Evolutionary conservation across 2,329 filamentous ascomycete species (phyloP).

Genomic region (Colletotrichum siamense): DNA sequence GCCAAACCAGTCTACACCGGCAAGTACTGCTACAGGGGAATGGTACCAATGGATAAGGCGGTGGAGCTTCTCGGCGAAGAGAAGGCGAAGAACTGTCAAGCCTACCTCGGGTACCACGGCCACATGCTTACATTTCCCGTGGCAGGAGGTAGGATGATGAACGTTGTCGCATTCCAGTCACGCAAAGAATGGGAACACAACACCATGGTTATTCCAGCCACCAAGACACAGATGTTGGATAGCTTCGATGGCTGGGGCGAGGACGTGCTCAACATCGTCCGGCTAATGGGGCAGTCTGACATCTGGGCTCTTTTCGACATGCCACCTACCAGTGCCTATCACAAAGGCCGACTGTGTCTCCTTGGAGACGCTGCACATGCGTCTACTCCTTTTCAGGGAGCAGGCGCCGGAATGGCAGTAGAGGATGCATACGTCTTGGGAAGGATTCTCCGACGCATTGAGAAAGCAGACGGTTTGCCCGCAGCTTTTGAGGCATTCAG

Average conservation of each 20-base stretch:
- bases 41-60: constrained; percentile 55
- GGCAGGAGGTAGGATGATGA: constrained; percentile 58
- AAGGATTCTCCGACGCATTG: background rate
- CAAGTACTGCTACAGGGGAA: constrained; percentile 61
- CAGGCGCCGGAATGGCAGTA: background rate
- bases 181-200: background rate
- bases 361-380: background rate
- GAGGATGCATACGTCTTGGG: background rate
- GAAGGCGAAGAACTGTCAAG: constrained; percentile 29
- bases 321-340: background rate
- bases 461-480: background rate
- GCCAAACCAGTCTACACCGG: constrained; percentile 39
- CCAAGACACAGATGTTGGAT: background rate
- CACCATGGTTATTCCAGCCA: background rate
- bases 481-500: background rate
- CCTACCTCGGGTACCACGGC: constrained; percentile 49
- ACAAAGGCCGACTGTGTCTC: background rate
- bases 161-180: constrained; percentile 51
- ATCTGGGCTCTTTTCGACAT: background rate
- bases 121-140: constrained; percentile 68
- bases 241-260: background rate
- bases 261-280: background rate
- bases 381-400: background rate
- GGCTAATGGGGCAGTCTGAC: background rate
- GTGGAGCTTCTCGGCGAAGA: constrained; percentile 49